Evolutionary conservation across 2,329 filamentous ascomycete species (phyloP).

Genomic region (Hymenoscyphus scutula): DNA sequence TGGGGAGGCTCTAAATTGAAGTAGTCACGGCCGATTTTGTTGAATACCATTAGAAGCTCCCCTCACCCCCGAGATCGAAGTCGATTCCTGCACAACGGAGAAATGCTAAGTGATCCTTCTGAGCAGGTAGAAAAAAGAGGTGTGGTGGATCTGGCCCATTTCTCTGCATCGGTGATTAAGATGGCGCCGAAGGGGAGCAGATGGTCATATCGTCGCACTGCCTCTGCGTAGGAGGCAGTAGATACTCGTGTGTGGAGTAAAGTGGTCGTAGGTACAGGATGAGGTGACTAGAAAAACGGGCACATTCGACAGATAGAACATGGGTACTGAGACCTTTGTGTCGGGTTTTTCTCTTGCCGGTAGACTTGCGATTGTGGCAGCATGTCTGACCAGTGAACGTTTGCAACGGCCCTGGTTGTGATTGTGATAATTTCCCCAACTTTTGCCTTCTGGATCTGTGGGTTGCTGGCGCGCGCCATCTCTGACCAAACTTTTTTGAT

Average conservation of each 20-base stretch:
- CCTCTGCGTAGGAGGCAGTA: no score
- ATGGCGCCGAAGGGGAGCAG: neutral
- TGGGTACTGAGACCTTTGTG: neutral
- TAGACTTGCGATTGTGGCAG: neutral
- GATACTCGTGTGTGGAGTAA: neutral
- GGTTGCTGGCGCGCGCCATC: constrained; percentile 2
- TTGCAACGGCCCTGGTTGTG: neutral
- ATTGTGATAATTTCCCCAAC: neutral
- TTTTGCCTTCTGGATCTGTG: neutral
- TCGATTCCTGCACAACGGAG: neutral
- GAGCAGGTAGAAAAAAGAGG: neutral
- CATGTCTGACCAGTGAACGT: constrained; percentile 1
- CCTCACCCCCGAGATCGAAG: neutral
- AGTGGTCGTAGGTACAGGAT: neutral
- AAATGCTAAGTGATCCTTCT: neutral
- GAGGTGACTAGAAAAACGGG: neutral
- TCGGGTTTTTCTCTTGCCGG: neutral
- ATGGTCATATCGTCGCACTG: neutral
- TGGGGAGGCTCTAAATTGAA: no score
- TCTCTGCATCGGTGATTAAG: neutral
- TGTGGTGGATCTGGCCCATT: neutral
- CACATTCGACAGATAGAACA: neutral
- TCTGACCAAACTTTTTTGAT: neutral
- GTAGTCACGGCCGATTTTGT: no score
- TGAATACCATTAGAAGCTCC: no score